Percentiles rank a stretch among this genome's conserved stretches.
These are phyloP conservation scores for Excoecaria agallocha DNA, from an alignment of 345 rosid species.

Conservation along the genomic window DNA sequence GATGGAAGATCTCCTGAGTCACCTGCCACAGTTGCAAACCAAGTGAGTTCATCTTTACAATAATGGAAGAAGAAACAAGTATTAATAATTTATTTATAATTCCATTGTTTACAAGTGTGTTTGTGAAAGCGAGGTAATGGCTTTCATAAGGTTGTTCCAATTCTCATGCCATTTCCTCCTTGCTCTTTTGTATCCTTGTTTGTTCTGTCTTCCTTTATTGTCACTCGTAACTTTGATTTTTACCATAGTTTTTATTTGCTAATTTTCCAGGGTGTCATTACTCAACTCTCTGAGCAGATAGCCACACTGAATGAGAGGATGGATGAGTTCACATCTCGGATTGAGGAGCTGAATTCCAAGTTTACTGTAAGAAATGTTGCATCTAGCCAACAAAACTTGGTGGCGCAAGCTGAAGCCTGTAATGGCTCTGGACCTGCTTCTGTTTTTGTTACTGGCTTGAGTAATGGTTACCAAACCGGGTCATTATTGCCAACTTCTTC, in stretches of 20 bases:
- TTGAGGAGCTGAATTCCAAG: conserved; percentile 84
- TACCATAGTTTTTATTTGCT: conserved; percentile 10
- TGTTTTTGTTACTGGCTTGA: conserved; percentile 48
- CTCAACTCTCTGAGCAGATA: conserved; percentile 94
- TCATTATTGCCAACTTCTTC: conserved; percentile 60
- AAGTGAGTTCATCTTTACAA: conserved; percentile 40
- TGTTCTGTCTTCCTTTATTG: not conserved
- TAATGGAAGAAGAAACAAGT: not conserved
- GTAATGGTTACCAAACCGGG: conserved; percentile 56
- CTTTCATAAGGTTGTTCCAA: not conserved
- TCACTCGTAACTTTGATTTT: conserved; percentile 1
- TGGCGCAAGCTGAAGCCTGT: conserved; percentile 68
- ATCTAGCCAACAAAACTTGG: conserved; percentile 73
- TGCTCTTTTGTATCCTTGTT: not conserved
- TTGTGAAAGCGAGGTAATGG: not conserved
- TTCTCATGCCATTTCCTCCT: not conserved
- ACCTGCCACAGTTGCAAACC: conserved; percentile 65
- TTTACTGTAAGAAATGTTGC: conserved; percentile 49
- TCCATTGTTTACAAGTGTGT: not conserved
- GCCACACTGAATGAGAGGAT: conserved; percentile 93
- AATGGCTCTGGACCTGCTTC: conserved; percentile 74
- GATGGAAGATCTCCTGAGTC: conserved; percentile 68
- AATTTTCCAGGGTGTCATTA: conserved; percentile 60
- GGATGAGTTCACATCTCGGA: conserved; percentile 86
- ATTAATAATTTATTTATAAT: not conserved